Conservation (phyloP, 176 grass and related monocot species). For the Musa schizocarpa region DNA sequence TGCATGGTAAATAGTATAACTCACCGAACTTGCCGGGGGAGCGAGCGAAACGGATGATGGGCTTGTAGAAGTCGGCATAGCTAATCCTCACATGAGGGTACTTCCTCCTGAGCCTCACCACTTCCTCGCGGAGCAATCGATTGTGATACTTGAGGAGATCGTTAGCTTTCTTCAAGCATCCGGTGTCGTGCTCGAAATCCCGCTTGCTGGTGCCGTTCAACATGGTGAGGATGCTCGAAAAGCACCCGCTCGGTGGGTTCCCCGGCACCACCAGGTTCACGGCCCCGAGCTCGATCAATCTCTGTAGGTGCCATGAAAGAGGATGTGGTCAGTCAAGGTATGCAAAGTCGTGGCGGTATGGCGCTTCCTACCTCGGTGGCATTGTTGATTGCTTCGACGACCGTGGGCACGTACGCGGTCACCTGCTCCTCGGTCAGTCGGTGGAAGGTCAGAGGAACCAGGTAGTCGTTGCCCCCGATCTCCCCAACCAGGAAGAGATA, state of each 20-base stretch:
- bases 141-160: slow-evolving; percentile 72
- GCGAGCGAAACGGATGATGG: slow-evolving; percentile 67
- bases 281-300: slow-evolving; percentile 75
- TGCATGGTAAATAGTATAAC: slow-evolving; percentile 1
- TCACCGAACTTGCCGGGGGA: slow-evolving; percentile 68
- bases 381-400: slow-evolving; percentile 2
- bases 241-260: slow-evolving; percentile 76
- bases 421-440: background rate
- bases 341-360: too few relatives aligned
- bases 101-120: slow-evolving; percentile 52
- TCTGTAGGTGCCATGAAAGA: slow-evolving; percentile 15
- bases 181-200: slow-evolving; percentile 33
- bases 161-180: slow-evolving; percentile 66
- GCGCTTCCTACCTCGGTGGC: slow-evolving; percentile 10
- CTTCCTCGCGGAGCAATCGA: slow-evolving; percentile 38
- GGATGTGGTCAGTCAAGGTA: too few relatives aligned
- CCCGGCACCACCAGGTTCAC: slow-evolving; percentile 84
- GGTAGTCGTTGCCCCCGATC: slow-evolving; percentile 27
- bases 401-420: slow-evolving; percentile 9
- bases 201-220: slow-evolving; percentile 25
- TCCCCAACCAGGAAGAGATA: slow-evolving; percentile 25
- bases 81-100: slow-evolving; percentile 59
- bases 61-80: slow-evolving; percentile 77
- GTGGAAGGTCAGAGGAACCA: background rate
- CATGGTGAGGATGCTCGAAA: slow-evolving; percentile 61